phyloP scores from a whole-genome alignment of 2,329 filamentous ascomycete species.

The Sporothrix curviconia region DNA sequence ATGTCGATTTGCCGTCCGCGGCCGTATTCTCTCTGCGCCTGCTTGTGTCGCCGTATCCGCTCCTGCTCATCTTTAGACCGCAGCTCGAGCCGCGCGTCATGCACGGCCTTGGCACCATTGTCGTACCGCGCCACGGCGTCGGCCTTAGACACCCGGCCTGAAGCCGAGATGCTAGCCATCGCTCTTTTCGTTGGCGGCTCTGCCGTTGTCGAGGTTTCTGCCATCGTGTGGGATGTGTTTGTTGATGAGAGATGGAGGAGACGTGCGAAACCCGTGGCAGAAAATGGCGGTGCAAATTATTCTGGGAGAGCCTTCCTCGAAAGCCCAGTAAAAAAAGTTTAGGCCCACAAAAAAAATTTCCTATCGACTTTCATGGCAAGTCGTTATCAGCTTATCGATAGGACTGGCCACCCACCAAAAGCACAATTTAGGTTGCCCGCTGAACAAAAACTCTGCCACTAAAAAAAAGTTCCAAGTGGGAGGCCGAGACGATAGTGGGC shows the following conservation, averaged over 20 bases:
- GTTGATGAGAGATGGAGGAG: not conserved
- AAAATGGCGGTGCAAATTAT: not conserved
- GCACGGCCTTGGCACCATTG: constrained; percentile 48
- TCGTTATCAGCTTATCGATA: constrained; percentile 10
- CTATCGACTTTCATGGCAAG: constrained; percentile 7
- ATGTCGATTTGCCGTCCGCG: constrained; percentile 64
- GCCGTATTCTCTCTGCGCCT: constrained; percentile 73
- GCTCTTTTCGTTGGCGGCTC: not conserved
- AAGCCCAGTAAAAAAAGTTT: not conserved
- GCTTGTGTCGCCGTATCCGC: constrained; percentile 45
- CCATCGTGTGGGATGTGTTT: constrained; percentile 2
- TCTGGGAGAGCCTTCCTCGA: not conserved
- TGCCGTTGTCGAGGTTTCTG: constrained; percentile 1
- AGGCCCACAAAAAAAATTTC: constrained; percentile 10
- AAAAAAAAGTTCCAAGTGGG: too few relatives aligned
- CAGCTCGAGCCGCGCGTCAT: constrained; percentile 45
- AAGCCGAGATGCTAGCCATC: not conserved
- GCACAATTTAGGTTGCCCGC: not conserved
- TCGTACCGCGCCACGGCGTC: constrained; percentile 3
- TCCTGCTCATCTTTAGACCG: constrained; percentile 45
- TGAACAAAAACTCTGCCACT: constrained; percentile 2
- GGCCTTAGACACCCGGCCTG: not conserved
- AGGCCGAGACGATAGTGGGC: too few relatives aligned
- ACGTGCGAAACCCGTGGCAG: not conserved
- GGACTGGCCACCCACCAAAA: constrained; percentile 1